These are phyloP conservation scores for Barnettozyma californica DNA, from an alignment of 805 yeast species.

Conservation along the genomic window DNA sequence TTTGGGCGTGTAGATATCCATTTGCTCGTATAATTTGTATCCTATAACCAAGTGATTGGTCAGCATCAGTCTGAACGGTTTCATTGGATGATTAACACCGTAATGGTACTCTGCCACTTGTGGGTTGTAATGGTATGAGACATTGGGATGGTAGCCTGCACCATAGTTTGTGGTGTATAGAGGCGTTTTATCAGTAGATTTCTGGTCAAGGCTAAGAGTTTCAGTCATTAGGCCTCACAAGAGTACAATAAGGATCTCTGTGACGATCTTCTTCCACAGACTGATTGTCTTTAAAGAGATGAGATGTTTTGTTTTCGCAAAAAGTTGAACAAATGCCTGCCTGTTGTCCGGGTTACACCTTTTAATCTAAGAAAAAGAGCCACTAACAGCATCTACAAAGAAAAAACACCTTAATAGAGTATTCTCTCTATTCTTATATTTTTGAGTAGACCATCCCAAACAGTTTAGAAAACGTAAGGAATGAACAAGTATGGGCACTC, in stretches of 20 bases:
- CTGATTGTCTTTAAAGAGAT: neutral
- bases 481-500: conserved; percentile 90
- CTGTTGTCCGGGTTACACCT: conserved; percentile 1
- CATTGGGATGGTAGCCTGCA: conserved; percentile 44
- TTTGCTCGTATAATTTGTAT: conserved; percentile 91
- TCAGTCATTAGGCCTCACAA: conserved; percentile 12
- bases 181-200: conserved; percentile 38
- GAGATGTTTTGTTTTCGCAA: neutral
- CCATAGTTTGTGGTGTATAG: conserved; percentile 37
- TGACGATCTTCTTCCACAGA: neutral
- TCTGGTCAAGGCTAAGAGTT: conserved; percentile 36
- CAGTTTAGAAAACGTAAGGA: conserved; percentile 66
- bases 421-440: neutral
- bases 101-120: conserved; percentile 45
- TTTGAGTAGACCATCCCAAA: neutral
- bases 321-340: too few relatives aligned
- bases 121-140: conserved; percentile 84
- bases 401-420: neutral
- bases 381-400: neutral
- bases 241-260: neutral
- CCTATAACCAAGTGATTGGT: conserved; percentile 96
- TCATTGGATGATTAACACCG: conserved; percentile 99
- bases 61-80: conserved; percentile 98
- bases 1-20: conserved; percentile 90
- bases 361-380: neutral